phyloP scores from a whole-genome alignment of 768 basidiomycete species.

The Amyloporia xantha region DNA sequence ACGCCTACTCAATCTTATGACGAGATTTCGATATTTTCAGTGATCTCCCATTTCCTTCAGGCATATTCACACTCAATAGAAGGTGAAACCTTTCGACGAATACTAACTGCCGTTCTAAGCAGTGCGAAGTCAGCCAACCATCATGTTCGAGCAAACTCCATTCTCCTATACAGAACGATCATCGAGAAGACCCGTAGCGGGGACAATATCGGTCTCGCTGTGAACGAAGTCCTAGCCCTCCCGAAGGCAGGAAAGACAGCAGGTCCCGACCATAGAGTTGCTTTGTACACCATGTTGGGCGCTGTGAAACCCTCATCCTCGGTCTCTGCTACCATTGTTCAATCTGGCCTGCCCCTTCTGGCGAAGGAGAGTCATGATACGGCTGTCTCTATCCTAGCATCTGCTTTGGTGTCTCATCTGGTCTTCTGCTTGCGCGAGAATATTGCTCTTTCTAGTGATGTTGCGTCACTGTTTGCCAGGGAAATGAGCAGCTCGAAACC shows the following conservation, averaged over 20 bases:
- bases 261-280: constrained; percentile 78
- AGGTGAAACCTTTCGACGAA: constrained; percentile 40
- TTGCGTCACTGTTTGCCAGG: constrained; percentile 48
- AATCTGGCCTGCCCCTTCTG: constrained; percentile 37
- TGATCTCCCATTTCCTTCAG: constrained; percentile 51
- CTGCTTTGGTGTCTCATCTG: constrained; percentile 55
- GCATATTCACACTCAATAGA: constrained; percentile 47
- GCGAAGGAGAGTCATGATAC: constrained; percentile 77
- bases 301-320: constrained; percentile 40
- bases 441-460: constrained; percentile 36
- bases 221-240: constrained; percentile 63
- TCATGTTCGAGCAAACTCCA: constrained; percentile 48
- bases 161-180: constrained; percentile 49
- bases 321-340: constrained; percentile 41
- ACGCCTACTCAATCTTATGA: constrained; percentile 29
- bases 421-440: constrained; percentile 40
- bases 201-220: constrained; percentile 37
- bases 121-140: constrained; percentile 71
- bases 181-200: constrained; percentile 27
- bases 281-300: constrained; percentile 75
- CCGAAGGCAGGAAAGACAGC: constrained; percentile 81
- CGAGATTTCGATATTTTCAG: constrained; percentile 38
- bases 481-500: constrained; percentile 71
- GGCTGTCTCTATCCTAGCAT: constrained; percentile 47
- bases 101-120: constrained; percentile 55